Evolutionary conservation across 768 basidiomycete genomes (phyloP), one percentile per base, ranked within the genome.

Genomic region (Sporobolomyces pararoseus): DNA sequence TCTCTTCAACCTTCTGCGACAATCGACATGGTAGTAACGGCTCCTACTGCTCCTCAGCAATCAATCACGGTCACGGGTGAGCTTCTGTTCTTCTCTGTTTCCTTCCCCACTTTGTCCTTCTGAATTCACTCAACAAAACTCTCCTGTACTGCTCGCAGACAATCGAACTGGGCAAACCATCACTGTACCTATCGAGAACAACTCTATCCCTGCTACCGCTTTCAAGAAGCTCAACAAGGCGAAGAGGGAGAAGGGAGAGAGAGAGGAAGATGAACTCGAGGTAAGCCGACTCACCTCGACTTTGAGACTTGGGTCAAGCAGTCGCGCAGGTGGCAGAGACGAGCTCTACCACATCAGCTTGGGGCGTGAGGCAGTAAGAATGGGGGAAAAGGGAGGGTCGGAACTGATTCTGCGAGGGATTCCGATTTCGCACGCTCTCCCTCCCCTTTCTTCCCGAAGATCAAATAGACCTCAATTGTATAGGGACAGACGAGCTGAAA

Each of bases 111-210:
- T n/a, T 29, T n/a, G 31, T 13, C 27, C 46, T 21, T 12, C 19
- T 32, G n/a, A 32, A 47, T 23, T 19, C 17, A 4, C 53, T 14
- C 42, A 35, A 19, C 29, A 14, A 58, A n/a, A n/a, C n/a, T 19
- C 32, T 55, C 53, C 9, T 37, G 7, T 29, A 10, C 7, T 29
- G 25, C 9, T 39, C 75, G 81, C 80, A 66, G 91, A 93, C 81
- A 90, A 93, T 79, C 86, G 91, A 65, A 93, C 91, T 3, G 90
- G 89, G 34, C 88, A 87, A 78, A 84, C 84, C 4, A 88, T 88
- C 80, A 84, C 80, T 34, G 81, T 92, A 54, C 87, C 87, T 7
- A 91, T 95, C 73, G 81, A 81, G 34, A 85, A 92, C 79, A 94
- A 93, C 78, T 85, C 87, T 42, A 83, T 95, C 32, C 81, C 85